Base-by-base conservation (phyloP, 441 rosid species). In the Hura crepitans region DNA sequence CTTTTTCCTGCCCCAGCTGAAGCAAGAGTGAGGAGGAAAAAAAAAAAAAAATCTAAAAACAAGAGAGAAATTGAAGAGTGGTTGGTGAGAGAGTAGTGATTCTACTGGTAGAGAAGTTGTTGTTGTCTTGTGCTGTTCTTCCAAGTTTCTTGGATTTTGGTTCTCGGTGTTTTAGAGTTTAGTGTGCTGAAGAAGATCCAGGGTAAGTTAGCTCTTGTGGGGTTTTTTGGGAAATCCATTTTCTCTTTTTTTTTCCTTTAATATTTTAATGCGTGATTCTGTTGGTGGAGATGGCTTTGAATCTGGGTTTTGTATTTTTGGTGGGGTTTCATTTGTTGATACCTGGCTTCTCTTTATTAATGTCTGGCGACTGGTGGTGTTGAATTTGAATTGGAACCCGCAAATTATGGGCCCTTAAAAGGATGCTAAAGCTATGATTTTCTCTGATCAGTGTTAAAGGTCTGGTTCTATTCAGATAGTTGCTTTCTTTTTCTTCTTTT, bases 401-500 rank as follows among this genome's bases (percentile, higher is more conserved):
- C 75, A 71, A 66, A 68, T 66, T 72, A 76, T 72, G 81, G 80
- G 73, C 58, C 72, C 65, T 69, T 71, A 42, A 76, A 74, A 65
- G 74, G 68, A 59, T 62, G 77, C 66, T 74, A 81, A 85, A 81
- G 85, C 77, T 65, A 70, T 65, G 73, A 70, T 67, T 63, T 71
- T 42, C 75, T 77, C 78, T 82, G 81, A 79, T 81, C 72, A 72
- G 75, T 73, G 66, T 77, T 71, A 69, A 85, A 80, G 84, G 72
- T 78, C 72, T 76, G 77, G 68, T 76, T 72, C 79, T 75, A 56
- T 71, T 65, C 77, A 46, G 46, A 64, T 31, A 30, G 22, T 53
- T 62, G 10, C 13, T 14, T 67, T 70, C 59, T 43, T 62, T 61
- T 65, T 72, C 14, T 42, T 42, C 13, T 42, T 42, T 42, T 70